A percentile compares a stretch with the other conserved stretches of the same genome.
phyloP scores from a whole-genome alignment of 169 alveolate species.

The Eimeria praecox region DNA sequence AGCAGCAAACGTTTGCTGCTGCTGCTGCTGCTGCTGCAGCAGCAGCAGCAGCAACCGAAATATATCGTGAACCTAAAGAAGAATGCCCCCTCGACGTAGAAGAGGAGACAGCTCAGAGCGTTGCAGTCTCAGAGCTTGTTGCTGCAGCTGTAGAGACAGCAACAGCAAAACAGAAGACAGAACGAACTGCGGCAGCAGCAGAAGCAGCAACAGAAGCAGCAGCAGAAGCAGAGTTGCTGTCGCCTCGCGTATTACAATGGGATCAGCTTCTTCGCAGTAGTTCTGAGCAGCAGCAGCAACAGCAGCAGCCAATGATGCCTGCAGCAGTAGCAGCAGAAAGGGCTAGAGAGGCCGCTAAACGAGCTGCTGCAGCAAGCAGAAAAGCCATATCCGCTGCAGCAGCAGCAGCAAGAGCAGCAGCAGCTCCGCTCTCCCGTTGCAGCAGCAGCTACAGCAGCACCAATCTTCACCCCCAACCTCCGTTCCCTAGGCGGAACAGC shows the following conservation, averaged over 20 bases:
- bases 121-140: conserved; percentile 43
- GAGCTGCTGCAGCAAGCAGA: conserved; percentile 42
- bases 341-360: conserved; percentile 49
- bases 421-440: conserved; percentile 33
- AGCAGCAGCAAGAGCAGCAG: conserved; percentile 60
- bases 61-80: neutral
- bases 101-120: neutral
- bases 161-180: neutral
- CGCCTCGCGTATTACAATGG: conserved; percentile 21
- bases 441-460: conserved; percentile 14
- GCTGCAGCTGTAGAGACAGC: conserved; percentile 63
- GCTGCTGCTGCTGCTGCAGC: neutral
- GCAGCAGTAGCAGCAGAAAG: conserved; percentile 53
- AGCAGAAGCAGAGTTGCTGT: neutral
- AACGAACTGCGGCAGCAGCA: neutral
- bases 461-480: neutral
- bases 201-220: conserved; percentile 21
- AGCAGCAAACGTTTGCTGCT: conserved; percentile 30
- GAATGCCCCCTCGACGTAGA: neutral
- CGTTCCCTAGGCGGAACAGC: conserved; percentile 40
- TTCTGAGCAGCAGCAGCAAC: conserved; percentile 42
- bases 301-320: conserved; percentile 15
- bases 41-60: conserved; percentile 7
- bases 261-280: conserved; percentile 13
- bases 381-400: conserved; percentile 28